Evolutionary conservation across 2,329 filamentous ascomycete species (phyloP).

Genomic region (Simplicillium sp.): DNA sequence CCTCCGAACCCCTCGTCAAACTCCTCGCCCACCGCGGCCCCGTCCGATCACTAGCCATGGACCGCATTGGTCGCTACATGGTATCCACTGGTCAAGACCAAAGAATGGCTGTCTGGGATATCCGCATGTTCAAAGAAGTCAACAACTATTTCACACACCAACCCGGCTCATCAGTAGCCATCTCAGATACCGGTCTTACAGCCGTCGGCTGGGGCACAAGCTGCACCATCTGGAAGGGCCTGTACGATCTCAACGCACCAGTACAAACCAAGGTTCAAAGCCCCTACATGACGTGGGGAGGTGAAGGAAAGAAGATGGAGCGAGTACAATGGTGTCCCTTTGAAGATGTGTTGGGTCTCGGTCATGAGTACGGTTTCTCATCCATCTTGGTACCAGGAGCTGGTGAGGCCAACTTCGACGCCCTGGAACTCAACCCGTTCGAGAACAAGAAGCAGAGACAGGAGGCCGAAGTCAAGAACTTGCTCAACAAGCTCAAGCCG

Average conservation of each 20-base stretch:
- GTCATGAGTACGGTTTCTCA: conserved; percentile 78
- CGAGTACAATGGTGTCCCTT: conserved; percentile 86
- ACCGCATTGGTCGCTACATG: conserved; percentile 91
- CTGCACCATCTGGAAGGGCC: conserved; percentile 80
- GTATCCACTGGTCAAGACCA: conserved; percentile 83
- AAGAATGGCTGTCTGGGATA: conserved; percentile 93
- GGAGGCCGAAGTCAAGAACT: conserved; percentile 78
- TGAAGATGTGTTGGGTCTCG: conserved; percentile 82
- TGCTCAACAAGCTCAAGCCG: conserved; percentile 90
- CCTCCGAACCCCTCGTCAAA: conserved; percentile 77
- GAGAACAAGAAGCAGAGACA: conserved; percentile 88
- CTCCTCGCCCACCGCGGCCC: conserved; percentile 83
- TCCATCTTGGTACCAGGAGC: conserved; percentile 86
- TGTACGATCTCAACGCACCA: conserved; percentile 64
- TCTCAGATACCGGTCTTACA: conserved; percentile 81
- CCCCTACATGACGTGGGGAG: conserved; percentile 90
- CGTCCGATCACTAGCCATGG: conserved; percentile 74
- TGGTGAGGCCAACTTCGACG: conserved; percentile 95
- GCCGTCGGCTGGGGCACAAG: conserved; percentile 89
- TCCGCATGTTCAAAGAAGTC: conserved; percentile 87
- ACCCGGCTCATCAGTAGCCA: conserved; percentile 73
- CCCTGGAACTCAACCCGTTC: conserved; percentile 88
- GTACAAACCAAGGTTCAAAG: conserved; percentile 74
- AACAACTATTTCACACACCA: conserved; percentile 78
- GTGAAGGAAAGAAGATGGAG: conserved; percentile 73